Conservation (phyloP, 257 asterid genomes). For the Marsdenia floribunda region DNA sequence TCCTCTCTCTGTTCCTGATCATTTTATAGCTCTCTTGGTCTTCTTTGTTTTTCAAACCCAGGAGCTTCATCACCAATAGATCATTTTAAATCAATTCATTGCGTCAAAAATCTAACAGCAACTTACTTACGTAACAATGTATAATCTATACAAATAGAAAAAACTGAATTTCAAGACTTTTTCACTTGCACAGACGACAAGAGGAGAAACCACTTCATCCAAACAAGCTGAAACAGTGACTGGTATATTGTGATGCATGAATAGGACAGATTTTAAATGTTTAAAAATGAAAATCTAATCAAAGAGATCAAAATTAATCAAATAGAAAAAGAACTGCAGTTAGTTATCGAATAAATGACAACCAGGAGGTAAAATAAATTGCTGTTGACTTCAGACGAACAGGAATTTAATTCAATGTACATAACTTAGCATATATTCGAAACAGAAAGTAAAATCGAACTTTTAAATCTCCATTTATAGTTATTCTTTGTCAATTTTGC, state of each 20-base stretch:
- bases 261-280: too few species aligned
- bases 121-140: neutral
- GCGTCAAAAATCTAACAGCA: neutral
- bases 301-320: neutral
- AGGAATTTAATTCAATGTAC: neutral
- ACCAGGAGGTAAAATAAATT: neutral
- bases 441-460: neutral
- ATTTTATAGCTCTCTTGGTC: slow-evolving; percentile 69
- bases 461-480: neutral
- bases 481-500: neutral
- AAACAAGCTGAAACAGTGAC: neutral
- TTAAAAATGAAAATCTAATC: neutral
- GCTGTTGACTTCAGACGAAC: neutral
- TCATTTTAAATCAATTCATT: neutral
- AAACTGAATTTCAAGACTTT: neutral
- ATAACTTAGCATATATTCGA: neutral
- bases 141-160: too few species aligned
- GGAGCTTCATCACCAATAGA: slow-evolving; percentile 33
- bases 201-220: neutral
- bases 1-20: slow-evolving; percentile 73
- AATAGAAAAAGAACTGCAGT: neutral
- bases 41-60: slow-evolving; percentile 61
- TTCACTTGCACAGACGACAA: neutral
- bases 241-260: neutral
- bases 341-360: neutral